Evolutionary conservation across 2,329 filamentous ascomycete species (phyloP).

Genomic region (Mariannaea elegans): DNA sequence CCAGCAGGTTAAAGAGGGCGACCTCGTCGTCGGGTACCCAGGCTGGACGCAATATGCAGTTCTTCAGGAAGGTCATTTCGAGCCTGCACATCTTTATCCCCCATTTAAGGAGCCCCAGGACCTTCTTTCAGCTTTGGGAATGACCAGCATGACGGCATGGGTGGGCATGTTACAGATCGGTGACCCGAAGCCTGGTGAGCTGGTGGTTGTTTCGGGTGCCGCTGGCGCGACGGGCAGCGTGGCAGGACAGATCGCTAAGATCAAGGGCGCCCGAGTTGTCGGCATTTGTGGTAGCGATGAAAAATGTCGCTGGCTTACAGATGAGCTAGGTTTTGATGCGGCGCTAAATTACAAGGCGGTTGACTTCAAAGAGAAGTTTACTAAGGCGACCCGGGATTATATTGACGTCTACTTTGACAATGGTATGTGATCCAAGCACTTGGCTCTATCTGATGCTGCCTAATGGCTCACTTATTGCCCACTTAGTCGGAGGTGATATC

Average conservation of each 20-base stretch:
- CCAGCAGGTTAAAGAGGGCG: constrained; percentile 62
- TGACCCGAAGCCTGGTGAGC: too few relatives aligned
- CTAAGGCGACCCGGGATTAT: constrained; percentile 63
- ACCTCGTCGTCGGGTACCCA: constrained; percentile 60
- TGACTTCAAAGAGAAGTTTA: constrained; percentile 68
- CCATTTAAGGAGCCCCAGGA: constrained; percentile 30
- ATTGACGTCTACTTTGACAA: constrained; percentile 81
- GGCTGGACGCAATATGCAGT: constrained; percentile 76
- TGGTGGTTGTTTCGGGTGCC: constrained; percentile 76
- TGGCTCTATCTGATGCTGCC: too few relatives aligned
- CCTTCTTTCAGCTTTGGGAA: constrained; percentile 51
- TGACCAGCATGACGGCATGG: constrained; percentile 61
- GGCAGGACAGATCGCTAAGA: constrained; percentile 80
- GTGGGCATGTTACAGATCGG: too few relatives aligned
- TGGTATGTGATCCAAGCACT: too few relatives aligned
- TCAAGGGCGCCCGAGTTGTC: constrained; percentile 70
- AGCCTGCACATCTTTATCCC: too few relatives aligned
- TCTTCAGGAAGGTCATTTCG: constrained; percentile 60
- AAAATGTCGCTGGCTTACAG: constrained; percentile 72
- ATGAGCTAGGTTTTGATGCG: constrained; percentile 72
- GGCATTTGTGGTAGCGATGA: constrained; percentile 73
- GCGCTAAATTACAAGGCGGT: constrained; percentile 75
- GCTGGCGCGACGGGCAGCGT: constrained; percentile 82
- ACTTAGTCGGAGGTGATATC: not conserved
- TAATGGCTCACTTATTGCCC: too few relatives aligned